Evolutionary conservation across 2,329 filamentous ascomycete species (phyloP), one percentile per base, ranked within the genome.

Genomic region (Arachnopeziza araneosa): DNA sequence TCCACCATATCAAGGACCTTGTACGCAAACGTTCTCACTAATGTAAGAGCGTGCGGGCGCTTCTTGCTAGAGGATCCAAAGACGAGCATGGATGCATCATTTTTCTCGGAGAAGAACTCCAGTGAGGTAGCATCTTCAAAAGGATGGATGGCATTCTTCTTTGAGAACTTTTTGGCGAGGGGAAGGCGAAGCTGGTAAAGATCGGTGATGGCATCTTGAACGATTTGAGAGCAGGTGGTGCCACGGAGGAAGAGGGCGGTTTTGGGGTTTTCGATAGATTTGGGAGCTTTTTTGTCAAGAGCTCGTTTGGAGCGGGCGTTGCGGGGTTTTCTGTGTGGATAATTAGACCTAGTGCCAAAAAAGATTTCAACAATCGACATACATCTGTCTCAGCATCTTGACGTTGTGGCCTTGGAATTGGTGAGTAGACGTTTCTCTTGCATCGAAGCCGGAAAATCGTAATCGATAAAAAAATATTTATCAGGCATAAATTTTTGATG

Each of bases 101-200:
- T 99, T 80, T 98, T 99, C 73, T 93, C 87, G 64, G 89, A 88
- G 80, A 99, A 93, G 80, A 99, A 99, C 77, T 97, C 91, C 67
- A 98, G 83, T 57, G 89, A 93, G 26, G 88, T 81, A 65, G 89
- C 79, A 74, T 96, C 92, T 75, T 97, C 93, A 75, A 99, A 99
- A 1, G 95, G 95, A 75, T 95, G 92, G 69, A 96, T 89, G 68
- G 86, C 82, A 76, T 99, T 99, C 80, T 98, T 98, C 83, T 98
- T 99, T 76, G 86, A 90, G 79, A 99, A 96, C 68, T 93, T 92
- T 75, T 96, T 88, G 65, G 88, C 87, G 63, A 93, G 82, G 1
- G 93, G 92, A 71, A 89, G 87, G 69, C 93, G 93, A 71, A 99
- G 81, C 54, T 90, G 84, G 76, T 91, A 85, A 59, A 99, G 83